A percentile compares a stretch with the other conserved stretches of the same genome.
Conservation (phyloP, 1,284 basidiomycete species). For the Trichosporon asahii region DNA sequence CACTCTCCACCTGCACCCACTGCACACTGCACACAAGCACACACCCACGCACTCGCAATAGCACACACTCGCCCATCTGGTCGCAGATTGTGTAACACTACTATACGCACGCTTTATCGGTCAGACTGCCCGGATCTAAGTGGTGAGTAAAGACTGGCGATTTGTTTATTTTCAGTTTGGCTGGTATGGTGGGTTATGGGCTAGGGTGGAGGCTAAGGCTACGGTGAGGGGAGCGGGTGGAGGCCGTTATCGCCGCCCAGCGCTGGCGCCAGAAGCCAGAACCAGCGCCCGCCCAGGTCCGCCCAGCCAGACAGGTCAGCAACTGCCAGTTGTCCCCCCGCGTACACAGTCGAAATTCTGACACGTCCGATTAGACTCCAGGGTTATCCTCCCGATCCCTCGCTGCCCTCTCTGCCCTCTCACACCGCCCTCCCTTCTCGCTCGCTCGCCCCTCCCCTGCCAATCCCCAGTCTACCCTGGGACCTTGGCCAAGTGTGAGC, state of each 20-base stretch:
- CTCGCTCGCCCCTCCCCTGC: slow-evolving; percentile 3
- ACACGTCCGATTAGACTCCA: slow-evolving; percentile 9
- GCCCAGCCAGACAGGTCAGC: neutral
- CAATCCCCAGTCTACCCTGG: neutral
- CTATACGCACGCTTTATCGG: neutral
- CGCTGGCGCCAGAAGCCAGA: neutral
- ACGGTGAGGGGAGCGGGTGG: neutral
- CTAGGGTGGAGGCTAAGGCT: neutral
- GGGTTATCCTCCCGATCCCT: slow-evolving; percentile 9
- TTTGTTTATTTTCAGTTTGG: neutral
- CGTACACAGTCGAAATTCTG: neutral
- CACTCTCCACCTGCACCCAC: neutral
- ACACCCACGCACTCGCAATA: neutral
- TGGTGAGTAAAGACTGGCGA: neutral
- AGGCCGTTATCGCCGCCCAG: neutral
- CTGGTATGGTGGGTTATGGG: neutral
- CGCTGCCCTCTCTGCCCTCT: neutral
- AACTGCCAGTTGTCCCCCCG: no score
- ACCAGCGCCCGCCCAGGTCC: neutral
- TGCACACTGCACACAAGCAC: neutral
- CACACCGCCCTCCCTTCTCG: no score
- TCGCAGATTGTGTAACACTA: neutral
- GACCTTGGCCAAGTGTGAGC: neutral
- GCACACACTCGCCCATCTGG: neutral
- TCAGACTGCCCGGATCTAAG: neutral